Evolutionary conservation across 208 protist species (phyloP).

Genomic region (Balamuthia mandrillaris): DNA sequence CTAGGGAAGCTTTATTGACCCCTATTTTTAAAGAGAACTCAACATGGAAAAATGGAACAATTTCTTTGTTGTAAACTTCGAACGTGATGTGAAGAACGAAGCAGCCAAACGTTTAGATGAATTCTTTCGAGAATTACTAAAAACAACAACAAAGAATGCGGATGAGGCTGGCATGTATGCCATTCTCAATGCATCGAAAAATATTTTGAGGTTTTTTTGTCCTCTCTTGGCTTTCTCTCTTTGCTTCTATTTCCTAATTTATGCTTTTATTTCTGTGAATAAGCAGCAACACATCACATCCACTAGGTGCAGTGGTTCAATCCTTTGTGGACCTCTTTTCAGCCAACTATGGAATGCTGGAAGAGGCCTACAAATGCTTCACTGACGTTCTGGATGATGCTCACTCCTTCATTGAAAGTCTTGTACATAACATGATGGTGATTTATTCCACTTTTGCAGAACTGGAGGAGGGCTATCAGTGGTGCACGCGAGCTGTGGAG

Average conservation of each 20-base stretch:
- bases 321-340: conserved; percentile 1
- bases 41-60: conserved; percentile 28
- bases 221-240: too few species aligned
- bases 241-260: too few species aligned
- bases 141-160: not conserved
- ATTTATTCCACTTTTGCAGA: not conserved
- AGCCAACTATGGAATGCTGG: not conserved
- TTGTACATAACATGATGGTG: not conserved
- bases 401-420: not conserved
- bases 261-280: not conserved
- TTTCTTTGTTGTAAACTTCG: not conserved
- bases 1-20: too few species aligned
- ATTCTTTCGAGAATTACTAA: not conserved
- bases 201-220: too few species aligned
- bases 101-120: too few species aligned
- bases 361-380: conserved; percentile 19
- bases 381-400: not conserved
- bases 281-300: not conserved
- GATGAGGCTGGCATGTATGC: not conserved
- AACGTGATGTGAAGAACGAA: not conserved
- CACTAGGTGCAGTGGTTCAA: not conserved
- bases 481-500: conserved; percentile 2
- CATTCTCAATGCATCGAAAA: not conserved
- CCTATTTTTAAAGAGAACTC: not conserved
- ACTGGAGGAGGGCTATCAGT: not conserved